phyloP scores from a whole-genome alignment of 441 rosid species.

The Erysimum cheiri region DNA sequence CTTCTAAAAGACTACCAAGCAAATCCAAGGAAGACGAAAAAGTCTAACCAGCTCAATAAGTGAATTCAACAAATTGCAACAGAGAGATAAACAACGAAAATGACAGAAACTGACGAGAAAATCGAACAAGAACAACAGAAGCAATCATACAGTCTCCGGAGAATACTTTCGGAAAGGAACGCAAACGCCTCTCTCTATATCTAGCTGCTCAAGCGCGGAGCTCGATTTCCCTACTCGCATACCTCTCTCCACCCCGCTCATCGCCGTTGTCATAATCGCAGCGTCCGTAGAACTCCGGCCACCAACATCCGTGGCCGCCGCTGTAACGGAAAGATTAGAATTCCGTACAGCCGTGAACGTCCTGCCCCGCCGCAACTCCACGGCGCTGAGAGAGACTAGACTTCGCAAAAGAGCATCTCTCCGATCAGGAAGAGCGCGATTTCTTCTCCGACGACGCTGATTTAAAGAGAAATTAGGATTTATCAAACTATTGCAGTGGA shows the following conservation, averaged over 20 bases:
- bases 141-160: slow-evolving; percentile 79
- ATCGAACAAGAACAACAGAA: background rate
- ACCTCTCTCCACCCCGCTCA: slow-evolving; percentile 30
- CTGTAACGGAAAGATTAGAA: slow-evolving; percentile 33
- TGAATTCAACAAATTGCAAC: background rate
- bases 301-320: slow-evolving; percentile 38
- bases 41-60: slow-evolving; percentile 15
- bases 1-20: slow-evolving; percentile 2
- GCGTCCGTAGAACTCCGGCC: slow-evolving; percentile 29
- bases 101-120: background rate
- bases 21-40: slow-evolving; percentile 5
- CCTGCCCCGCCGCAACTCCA: slow-evolving; percentile 33
- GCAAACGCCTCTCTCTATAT: slow-evolving; percentile 96
- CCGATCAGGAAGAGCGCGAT: slow-evolving; percentile 12
- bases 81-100: background rate
- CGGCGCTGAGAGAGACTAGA: background rate
- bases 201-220: slow-evolving; percentile 82
- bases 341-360: slow-evolving; percentile 34
- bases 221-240: slow-evolving; percentile 52
- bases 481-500: slow-evolving; percentile 44
- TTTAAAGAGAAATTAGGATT: slow-evolving; percentile 29
- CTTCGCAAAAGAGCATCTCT: slow-evolving; percentile 22
- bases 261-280: slow-evolving; percentile 28
- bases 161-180: slow-evolving; percentile 95
- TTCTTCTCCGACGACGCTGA: slow-evolving; percentile 24